phyloP scores from a whole-genome alignment of 495 filamentous ascomycete species.

The Chaetomium fimeti region DNA sequence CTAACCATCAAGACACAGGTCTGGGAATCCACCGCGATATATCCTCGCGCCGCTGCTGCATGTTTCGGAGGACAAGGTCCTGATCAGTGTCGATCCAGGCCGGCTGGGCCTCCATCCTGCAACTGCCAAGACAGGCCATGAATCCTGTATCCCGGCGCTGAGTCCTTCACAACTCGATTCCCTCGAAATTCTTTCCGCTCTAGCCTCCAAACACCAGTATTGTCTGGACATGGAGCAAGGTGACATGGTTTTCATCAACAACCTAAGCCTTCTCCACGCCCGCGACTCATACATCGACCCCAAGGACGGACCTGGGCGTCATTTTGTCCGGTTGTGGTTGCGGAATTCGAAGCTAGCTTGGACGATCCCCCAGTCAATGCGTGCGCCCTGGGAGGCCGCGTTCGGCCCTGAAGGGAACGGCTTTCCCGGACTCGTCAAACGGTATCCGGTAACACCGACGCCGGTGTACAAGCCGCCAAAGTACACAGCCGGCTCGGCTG shows the following conservation, averaged over 20 bases:
- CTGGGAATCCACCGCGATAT: conserved; percentile 36
- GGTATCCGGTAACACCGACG: conserved; percentile 41
- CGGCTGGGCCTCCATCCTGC: conserved; percentile 46
- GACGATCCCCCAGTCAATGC: conserved; percentile 43
- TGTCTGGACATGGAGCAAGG: conserved; percentile 53
- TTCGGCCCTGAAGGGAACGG: conserved; percentile 34
- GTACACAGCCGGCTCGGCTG: conserved; percentile 47
- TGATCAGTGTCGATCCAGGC: conserved; percentile 44
- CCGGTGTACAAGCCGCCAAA: conserved; percentile 44
- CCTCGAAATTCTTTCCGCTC: conserved; percentile 34
- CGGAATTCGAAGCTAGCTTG: conserved; percentile 44
- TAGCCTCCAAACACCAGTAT: conserved; percentile 39
- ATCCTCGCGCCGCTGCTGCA: conserved; percentile 42
- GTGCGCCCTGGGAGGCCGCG: conserved; percentile 46
- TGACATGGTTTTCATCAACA: conserved; percentile 64
- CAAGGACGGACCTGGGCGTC: conserved; percentile 35
- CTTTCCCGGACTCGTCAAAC: conserved; percentile 25
- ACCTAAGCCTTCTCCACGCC: conserved; percentile 59
- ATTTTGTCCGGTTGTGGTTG: conserved; percentile 54
- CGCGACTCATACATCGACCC: conserved; percentile 50
- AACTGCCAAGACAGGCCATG: conserved; percentile 13
- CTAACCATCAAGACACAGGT: conserved; percentile 30
- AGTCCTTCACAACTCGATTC: conserved; percentile 38
- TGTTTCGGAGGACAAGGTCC: conserved; percentile 36
- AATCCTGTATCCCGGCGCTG: conserved; percentile 36